Conservation (phyloP, 2,329 filamentous ascomycete genomes). For the Pseudopyrenochaeta lycopersici region DNA sequence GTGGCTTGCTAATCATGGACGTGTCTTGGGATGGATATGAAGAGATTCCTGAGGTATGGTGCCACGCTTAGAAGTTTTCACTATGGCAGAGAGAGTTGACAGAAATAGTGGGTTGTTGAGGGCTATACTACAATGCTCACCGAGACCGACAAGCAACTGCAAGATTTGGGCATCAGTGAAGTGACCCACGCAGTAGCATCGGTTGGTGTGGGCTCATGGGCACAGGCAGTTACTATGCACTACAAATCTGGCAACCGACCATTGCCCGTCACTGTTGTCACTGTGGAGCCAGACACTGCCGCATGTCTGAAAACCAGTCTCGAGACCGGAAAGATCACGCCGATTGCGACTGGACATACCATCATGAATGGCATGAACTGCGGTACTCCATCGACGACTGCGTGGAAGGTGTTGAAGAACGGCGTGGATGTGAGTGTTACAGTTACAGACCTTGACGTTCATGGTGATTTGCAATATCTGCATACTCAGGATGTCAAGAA, state of each 20-base stretch:
- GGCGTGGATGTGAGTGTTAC: conserved; percentile 69
- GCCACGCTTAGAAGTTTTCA: background rate
- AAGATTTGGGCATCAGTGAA: conserved; percentile 43
- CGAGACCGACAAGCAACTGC: conserved; percentile 72
- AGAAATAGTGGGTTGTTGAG: conserved; percentile 74
- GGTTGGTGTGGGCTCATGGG: conserved; percentile 77
- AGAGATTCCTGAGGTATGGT: conserved; percentile 66
- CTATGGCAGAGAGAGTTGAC: conserved; percentile 16
- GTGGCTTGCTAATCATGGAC: conserved; percentile 72
- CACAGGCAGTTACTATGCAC: conserved; percentile 72
- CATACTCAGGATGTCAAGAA: conserved; percentile 56
- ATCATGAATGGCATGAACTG: conserved; percentile 82
- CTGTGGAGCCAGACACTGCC: conserved; percentile 75
- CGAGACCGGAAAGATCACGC: conserved; percentile 55
- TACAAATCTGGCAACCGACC: conserved; percentile 61
- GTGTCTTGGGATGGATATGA: conserved; percentile 73
- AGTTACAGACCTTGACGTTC: conserved; percentile 70
- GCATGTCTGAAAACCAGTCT: conserved; percentile 66
- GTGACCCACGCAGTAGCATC: conserved; percentile 68
- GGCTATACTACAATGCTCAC: conserved; percentile 78
- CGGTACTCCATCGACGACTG: conserved; percentile 71
- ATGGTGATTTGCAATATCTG: conserved; percentile 66
- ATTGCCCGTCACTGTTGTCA: conserved; percentile 60
- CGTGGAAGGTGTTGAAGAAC: conserved; percentile 68
- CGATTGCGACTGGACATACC: conserved; percentile 66